These are phyloP conservation scores for Exophiala sp. DNA, from an alignment of 2,329 filamentous ascomycete species.

Conservation along the genomic window DNA sequence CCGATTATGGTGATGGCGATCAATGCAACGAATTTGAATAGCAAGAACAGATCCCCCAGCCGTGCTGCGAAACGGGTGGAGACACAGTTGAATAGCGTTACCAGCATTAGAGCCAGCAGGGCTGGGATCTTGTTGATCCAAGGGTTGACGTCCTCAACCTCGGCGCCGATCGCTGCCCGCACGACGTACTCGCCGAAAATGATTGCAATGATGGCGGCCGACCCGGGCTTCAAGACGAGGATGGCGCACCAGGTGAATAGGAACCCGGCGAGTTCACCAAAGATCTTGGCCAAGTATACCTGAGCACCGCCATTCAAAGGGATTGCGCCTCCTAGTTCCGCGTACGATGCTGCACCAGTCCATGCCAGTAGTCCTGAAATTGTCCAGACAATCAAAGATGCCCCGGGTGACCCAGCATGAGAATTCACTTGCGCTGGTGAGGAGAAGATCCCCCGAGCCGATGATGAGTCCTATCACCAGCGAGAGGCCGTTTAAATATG, in stretches of 20 bases:
- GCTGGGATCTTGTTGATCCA: conserved; percentile 92
- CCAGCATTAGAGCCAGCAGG: conserved; percentile 63
- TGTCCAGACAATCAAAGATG: conserved; percentile 82
- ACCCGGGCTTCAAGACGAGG: conserved; percentile 86
- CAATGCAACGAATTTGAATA: conserved; percentile 89
- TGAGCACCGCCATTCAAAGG: conserved; percentile 92
- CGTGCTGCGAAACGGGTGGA: conserved; percentile 83
- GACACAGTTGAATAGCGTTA: conserved; percentile 82
- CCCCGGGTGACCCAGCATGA: conserved; percentile 85
- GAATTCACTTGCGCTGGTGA: conserved; percentile 87
- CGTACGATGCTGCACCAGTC: conserved; percentile 93
- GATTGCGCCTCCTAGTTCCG: conserved; percentile 90
- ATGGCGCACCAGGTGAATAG: conserved; percentile 96
- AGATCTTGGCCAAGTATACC: conserved; percentile 91
- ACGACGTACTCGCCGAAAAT: conserved; percentile 99
- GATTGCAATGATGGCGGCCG: conserved; percentile 88
- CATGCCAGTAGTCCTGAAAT: conserved; percentile 89
- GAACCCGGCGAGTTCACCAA: conserved; percentile 87
- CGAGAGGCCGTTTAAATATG: conserved; percentile 86
- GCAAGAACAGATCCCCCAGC: conserved; percentile 89
- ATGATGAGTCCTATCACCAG: conserved; percentile 91
- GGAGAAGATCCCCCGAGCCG: conserved; percentile 91
- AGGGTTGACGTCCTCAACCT: conserved; percentile 69
- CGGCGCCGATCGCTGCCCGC: conserved; percentile 76
- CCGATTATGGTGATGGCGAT: conserved; percentile 81